Percentiles rank a stretch among this genome's conserved stretches.
Evolutionary conservation across 805 yeast species (phyloP).

Genomic region (Debaryomyces prosopidis): DNA sequence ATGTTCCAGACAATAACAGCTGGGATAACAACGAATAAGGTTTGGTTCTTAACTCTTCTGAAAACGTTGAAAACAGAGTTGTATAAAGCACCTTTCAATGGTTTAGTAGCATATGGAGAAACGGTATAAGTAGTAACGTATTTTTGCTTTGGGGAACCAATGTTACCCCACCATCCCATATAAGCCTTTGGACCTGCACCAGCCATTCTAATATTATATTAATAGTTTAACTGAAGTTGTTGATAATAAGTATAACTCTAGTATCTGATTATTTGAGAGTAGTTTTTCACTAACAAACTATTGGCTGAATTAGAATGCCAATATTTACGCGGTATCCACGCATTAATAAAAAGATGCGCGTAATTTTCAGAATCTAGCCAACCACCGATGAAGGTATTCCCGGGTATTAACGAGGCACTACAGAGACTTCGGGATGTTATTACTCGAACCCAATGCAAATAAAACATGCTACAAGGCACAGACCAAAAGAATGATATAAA

Average conservation of each 20-base stretch:
- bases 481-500: background rate
- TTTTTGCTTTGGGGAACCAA: constrained; percentile 87
- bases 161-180: constrained; percentile 98
- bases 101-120: constrained; percentile 91
- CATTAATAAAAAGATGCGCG: background rate
- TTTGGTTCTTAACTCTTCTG: constrained; percentile 91
- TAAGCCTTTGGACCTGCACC: constrained; percentile 62
- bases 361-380: background rate
- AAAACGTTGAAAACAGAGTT: constrained; percentile 87
- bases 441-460: too few species aligned
- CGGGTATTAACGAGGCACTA: too few species aligned
- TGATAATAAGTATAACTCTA: background rate
- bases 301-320: constrained; percentile 4
- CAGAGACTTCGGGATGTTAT: too few species aligned
- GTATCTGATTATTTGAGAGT: background rate
- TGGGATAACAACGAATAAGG: constrained; percentile 75
- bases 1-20: constrained; percentile 78
- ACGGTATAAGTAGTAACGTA: constrained; percentile 85
- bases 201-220: constrained; percentile 18
- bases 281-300: constrained; percentile 1
- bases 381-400: too few species aligned
- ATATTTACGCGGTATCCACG: constrained; percentile 2
- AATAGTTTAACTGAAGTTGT: background rate
- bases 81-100: constrained; percentile 83
- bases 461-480: background rate